Evolutionary conservation across 75 land plant species (phyloP).

Genomic region (Adiantum capillusveneris): DNA sequence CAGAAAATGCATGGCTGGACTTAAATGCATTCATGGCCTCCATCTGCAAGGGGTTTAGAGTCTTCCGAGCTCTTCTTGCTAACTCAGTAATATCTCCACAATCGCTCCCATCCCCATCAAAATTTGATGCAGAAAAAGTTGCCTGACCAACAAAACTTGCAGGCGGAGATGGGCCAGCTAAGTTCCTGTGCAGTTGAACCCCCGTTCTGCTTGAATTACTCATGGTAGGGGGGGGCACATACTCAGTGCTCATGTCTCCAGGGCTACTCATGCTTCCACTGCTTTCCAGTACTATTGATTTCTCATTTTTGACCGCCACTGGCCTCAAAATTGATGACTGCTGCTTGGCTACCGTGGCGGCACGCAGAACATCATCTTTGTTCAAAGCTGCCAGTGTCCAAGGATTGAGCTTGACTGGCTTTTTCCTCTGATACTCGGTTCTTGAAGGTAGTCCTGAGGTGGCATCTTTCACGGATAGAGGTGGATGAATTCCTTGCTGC

Average conservation of each 20-base stretch:
- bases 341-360: constrained; percentile 70
- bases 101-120: constrained; percentile 12
- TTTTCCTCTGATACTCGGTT: not conserved
- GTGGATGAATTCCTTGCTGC: not conserved
- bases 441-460: not conserved
- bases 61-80: constrained; percentile 12
- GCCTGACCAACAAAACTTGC: constrained; percentile 14
- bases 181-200: constrained; percentile 7
- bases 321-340: constrained; percentile 80
- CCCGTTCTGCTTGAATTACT: constrained; percentile 34
- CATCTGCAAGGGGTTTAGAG: constrained; percentile 44
- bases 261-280: constrained; percentile 34
- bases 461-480: not conserved
- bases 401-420: constrained; percentile 72
- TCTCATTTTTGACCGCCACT: constrained; percentile 25
- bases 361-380: constrained; percentile 79
- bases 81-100: constrained; percentile 32
- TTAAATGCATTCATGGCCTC: constrained; percentile 72
- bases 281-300: constrained; percentile 43
- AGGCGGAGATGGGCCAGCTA: constrained; percentile 14
- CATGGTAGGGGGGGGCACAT: not conserved
- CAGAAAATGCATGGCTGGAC: constrained; percentile 43
- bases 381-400: constrained; percentile 88
- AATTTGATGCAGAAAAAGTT: constrained; percentile 4
- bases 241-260: constrained; percentile 1